These are phyloP conservation scores for Fomitopsis schrenkii DNA, from an alignment of 1,284 basidiomycete genomes.

Conservation along the genomic window DNA sequence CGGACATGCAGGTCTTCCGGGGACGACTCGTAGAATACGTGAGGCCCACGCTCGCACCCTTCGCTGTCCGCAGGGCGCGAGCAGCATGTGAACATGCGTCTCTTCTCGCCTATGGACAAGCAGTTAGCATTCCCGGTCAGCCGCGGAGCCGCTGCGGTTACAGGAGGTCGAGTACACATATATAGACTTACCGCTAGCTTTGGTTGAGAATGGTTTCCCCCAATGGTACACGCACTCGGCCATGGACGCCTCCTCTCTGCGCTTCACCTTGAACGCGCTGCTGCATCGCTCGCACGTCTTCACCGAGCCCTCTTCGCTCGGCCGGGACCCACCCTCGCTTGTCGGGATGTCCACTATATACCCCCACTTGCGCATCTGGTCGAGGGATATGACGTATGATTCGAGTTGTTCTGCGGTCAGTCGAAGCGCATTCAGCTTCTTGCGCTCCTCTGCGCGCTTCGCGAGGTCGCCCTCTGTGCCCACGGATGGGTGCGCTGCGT, in stretches of 20 bases:
- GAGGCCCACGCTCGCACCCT: slow-evolving; percentile 65
- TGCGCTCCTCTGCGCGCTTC: slow-evolving; percentile 54
- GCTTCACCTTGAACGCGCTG: slow-evolving; percentile 63
- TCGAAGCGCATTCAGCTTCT: slow-evolving; percentile 51
- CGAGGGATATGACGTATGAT: slow-evolving; percentile 52
- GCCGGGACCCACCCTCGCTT: slow-evolving; percentile 55
- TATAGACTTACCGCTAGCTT: slow-evolving; percentile 50
- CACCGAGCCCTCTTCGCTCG: slow-evolving; percentile 62
- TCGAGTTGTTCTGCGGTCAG: slow-evolving; percentile 55
- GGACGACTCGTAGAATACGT: slow-evolving; percentile 77
- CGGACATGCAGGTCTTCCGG: slow-evolving; percentile 69
- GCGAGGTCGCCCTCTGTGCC: slow-evolving; percentile 74
- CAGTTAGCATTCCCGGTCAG: not conserved
- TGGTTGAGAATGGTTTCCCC: slow-evolving; percentile 63
- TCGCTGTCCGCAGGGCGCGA: slow-evolving; percentile 51
- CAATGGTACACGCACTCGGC: slow-evolving; percentile 80
- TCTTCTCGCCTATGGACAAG: slow-evolving; percentile 52
- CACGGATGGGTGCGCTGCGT: slow-evolving; percentile 65
- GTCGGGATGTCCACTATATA: slow-evolving; percentile 70
- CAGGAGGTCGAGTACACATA: not conserved
- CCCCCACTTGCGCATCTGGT: slow-evolving; percentile 62
- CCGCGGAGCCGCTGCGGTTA: not conserved
- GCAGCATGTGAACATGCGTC: slow-evolving; percentile 66
- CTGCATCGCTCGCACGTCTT: slow-evolving; percentile 78
- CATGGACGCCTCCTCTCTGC: slow-evolving; percentile 38